Conservation (phyloP, 345 rosid genomes). For the Ricinus communis region DNA sequence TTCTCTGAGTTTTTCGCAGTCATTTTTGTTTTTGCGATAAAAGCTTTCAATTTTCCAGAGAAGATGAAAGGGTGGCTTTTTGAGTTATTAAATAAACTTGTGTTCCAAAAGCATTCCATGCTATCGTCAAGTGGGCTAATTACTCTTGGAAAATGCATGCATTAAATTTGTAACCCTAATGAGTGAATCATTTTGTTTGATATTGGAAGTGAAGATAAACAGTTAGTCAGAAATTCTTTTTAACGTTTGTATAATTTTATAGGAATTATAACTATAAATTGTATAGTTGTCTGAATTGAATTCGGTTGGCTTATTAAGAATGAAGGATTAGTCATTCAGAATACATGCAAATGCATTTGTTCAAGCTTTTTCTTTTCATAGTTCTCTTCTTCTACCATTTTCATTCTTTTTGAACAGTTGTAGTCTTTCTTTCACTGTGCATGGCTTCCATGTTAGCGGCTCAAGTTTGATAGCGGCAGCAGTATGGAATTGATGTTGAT, state of each 20-base stretch:
- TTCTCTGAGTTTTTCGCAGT: constrained; percentile 65
- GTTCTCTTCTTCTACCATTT: too few relatives aligned
- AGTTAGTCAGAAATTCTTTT: background rate
- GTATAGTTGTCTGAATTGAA: background rate
- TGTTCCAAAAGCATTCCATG: background rate
- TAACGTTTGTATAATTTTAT: background rate
- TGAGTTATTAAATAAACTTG: background rate
- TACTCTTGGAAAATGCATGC: too few relatives aligned
- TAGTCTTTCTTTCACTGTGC: too few relatives aligned
- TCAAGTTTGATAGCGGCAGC: too few relatives aligned
- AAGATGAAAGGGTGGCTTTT: constrained; percentile 43
- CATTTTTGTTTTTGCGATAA: constrained; percentile 79
- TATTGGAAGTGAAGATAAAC: background rate
- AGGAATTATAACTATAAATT: background rate
- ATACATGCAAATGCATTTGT: too few relatives aligned
- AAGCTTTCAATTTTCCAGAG: constrained; percentile 88
- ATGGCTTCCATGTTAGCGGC: too few relatives aligned
- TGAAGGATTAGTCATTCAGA: too few relatives aligned
- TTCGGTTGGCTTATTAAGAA: background rate
- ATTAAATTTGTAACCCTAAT: background rate
- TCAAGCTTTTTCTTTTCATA: too few relatives aligned
- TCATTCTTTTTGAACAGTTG: too few relatives aligned
- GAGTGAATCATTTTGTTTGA: background rate
- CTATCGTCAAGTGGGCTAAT: too few relatives aligned
- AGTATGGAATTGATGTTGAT: too few relatives aligned